Percentiles rank a stretch among this genome's conserved stretches.
These are phyloP conservation scores for Aspergillus sclerotiicarbonarius DNA, from an alignment of 495 filamentous ascomycete species.

Conservation along the genomic window DNA sequence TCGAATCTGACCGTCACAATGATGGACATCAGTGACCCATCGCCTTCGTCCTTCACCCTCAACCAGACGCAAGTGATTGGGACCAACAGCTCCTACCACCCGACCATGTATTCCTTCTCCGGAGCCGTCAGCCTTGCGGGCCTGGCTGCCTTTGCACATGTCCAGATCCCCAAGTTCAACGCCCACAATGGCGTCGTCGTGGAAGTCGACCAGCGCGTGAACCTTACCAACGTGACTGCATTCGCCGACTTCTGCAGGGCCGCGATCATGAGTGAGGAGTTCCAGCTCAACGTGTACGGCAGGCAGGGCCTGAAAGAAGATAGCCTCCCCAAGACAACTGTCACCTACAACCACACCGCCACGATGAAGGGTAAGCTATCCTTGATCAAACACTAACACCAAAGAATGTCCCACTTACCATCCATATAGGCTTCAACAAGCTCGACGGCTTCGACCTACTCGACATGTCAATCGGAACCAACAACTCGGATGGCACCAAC, in stretches of 20 bases:
- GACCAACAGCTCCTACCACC: conserved; percentile 48
- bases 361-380: conserved; percentile 54
- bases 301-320: conserved; percentile 52
- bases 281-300: conserved; percentile 58
- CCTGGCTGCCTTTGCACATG: conserved; percentile 54
- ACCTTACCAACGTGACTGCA: conserved; percentile 50
- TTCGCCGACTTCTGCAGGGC: conserved; percentile 57
- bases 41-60: conserved; percentile 55
- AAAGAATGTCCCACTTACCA: not conserved
- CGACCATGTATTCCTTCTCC: conserved; percentile 54
- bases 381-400: not conserved
- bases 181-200: conserved; percentile 53
- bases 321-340: conserved; percentile 43
- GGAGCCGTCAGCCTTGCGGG: conserved; percentile 53
- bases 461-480: conserved; percentile 38
- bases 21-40: conserved; percentile 59
- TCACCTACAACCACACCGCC: conserved; percentile 56
- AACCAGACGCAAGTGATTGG: conserved; percentile 48
- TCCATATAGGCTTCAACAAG: conserved; percentile 51
- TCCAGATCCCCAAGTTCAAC: conserved; percentile 54
- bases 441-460: conserved; percentile 60
- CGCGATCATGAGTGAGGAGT: conserved; percentile 54
- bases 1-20: conserved; percentile 59
- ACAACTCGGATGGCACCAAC: conserved; percentile 51
- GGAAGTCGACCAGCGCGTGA: conserved; percentile 52